Base-by-base conservation (phyloP, 495 filamentous ascomycete genomes). In the Patellaria atrata region DNA sequence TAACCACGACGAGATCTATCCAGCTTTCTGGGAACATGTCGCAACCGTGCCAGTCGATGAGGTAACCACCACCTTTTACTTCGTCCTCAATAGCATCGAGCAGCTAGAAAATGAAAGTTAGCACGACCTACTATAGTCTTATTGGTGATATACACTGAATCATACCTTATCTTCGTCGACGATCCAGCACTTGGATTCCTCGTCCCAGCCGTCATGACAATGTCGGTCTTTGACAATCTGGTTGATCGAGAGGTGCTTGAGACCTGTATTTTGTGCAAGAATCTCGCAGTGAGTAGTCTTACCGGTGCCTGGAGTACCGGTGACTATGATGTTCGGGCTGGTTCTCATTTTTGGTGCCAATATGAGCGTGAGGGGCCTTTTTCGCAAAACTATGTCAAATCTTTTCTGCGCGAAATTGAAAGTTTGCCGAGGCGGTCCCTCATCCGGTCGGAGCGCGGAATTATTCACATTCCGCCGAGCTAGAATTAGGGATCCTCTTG, bases 21-120 rank as follows among this genome's bases (percentile, higher is more conserved):
- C 83, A 92, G 50, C 77, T 76, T 53, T 79, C 73, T 15, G 91
- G 87, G 53, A 99, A 96, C 20, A 96, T 60, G 51, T 99, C 91
- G 59, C 87, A 94, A 0, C 83, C 86, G 56, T 99, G 89, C 89
- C 87, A 99, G 58, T 99, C 91, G 44, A 99, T 81, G 50, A 99
- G 71, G 53, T 73, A 79, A 11, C 91, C 91, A 40, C 91, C 91
- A 17, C 69, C 55, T 42, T 75, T 69, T 33, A 81, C 67, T 37
- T 84, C 75, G 30, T 84, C 70, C 59, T 97, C 89, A 35, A 97
- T 77, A 11, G 77, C 69, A 53, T 96, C 89, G 21, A 97, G 65
- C 11, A 97, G 61, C 82, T 92, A 50, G 27, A 32, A 16, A 18
- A 2, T 19, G 7, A 13, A 16, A 12, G 18, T 2, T n/a, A 25